Evolutionary conservation across 768 basidiomycete species (phyloP), one percentile per base, ranked within the genome.

Genomic region (Fomitopsis serialis): DNA sequence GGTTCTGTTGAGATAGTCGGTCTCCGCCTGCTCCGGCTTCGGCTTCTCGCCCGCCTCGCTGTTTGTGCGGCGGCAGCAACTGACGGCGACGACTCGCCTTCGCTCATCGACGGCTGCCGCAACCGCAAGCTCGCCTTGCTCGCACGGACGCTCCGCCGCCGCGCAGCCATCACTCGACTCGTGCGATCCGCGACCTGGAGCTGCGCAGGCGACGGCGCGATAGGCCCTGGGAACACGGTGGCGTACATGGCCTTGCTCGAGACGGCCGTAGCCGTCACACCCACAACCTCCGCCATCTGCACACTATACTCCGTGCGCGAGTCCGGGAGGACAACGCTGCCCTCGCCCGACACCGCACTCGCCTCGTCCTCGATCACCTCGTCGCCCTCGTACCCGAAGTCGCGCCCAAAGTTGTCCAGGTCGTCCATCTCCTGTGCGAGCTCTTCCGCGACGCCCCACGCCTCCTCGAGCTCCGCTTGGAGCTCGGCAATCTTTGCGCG

Each of bases 371-470:
- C 52, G 36, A 55, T 42, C 17, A 45, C 56, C 36, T 58, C 55
- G 43, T 48, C 50, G 11, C 48, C 50, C 29, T 55, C 53, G 6
- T 59, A 55, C 40, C 54, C 55, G 54, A 55, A 58, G 12, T 50
- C 54, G 17, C 55, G 48, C 22, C 63, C 55, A 44, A 61, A 65
- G 52, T 60, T 65, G 50, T 84, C 81, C 48, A 81, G 65, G 42
- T 80, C 80, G 63, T 92, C 88, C 61, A 90, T 76, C 63, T 90
- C 86, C 48, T 72, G 66, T 1, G 89, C 90, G 59, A 90, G 72
- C 40, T 78, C 79, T 60, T 89, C 84, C 2, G 88, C 90, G 54
- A 85, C 82, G 45, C 76, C 76, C 90, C 90, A 92, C 0, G 89
- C 90, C 50, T 92, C 90, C 45, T 85, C 81, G 22, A 91, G 72